phyloP scores from a whole-genome alignment of 306 rosid species.

The Elaeagnus macrophylla region DNA sequence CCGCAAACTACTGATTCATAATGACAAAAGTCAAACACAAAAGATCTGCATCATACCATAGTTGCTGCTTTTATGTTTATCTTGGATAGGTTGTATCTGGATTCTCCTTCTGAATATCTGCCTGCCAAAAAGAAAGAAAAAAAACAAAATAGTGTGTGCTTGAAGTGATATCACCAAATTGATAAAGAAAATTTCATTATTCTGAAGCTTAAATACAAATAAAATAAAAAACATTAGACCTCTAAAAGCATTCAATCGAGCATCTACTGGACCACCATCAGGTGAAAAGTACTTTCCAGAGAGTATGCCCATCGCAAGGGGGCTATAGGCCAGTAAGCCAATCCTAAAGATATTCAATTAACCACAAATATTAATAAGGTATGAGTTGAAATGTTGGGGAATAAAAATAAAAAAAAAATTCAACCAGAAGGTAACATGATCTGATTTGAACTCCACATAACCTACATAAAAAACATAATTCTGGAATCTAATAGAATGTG shows the following conservation, averaged over 20 bases:
- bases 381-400: not conserved
- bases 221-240: slow-evolving; percentile 33
- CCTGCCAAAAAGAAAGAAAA: slow-evolving; percentile 32
- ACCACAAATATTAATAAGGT: not conserved
- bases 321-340: slow-evolving; percentile 82
- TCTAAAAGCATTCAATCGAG: slow-evolving; percentile 68
- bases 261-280: slow-evolving; percentile 51
- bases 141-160: slow-evolving; percentile 3
- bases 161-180: slow-evolving; percentile 11
- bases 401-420: not conserved
- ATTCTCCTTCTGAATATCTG: slow-evolving; percentile 78
- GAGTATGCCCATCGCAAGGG: slow-evolving; percentile 94
- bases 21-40: not conserved
- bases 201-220: not conserved
- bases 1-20: too few species aligned
- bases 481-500: too few species aligned
- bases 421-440: not conserved
- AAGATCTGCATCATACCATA: slow-evolving; percentile 31
- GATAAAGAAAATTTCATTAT: not conserved
- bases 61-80: slow-evolving; percentile 43
- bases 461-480: not conserved
- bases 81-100: slow-evolving; percentile 62
- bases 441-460: slow-evolving; percentile 2
- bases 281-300: slow-evolving; percentile 72
- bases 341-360: slow-evolving; percentile 41